phyloP scores from a whole-genome alignment of 352 stramenopile species.

The Phytophthora nicotianae region DNA sequence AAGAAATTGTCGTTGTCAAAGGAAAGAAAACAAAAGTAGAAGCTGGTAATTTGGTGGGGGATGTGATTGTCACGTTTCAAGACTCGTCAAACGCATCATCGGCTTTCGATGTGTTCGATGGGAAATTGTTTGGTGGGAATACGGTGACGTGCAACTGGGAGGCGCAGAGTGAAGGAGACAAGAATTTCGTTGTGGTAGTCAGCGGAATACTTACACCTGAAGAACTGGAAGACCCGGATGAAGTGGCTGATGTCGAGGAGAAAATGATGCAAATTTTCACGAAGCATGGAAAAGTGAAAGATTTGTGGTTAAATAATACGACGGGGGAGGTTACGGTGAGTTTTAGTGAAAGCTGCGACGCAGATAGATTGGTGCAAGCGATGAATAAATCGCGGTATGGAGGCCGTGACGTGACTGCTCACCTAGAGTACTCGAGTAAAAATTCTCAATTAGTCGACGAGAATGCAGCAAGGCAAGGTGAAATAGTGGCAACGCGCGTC shows the following conservation, averaged over 20 bases:
- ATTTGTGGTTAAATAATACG: slow-evolving; percentile 14
- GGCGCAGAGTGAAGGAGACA: not conserved
- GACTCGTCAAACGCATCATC: slow-evolving; percentile 8
- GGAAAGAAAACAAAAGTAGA: no score
- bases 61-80: slow-evolving; percentile 32
- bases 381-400: slow-evolving; percentile 46
- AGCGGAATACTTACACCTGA: slow-evolving; percentile 25
- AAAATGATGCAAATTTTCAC: slow-evolving; percentile 36
- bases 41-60: slow-evolving; percentile 2
- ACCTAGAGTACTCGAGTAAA: not conserved
- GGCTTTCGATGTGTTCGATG: slow-evolving; percentile 28
- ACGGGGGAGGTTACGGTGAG: slow-evolving; percentile 23
- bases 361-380: slow-evolving; percentile 14
- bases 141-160: slow-evolving; percentile 26
- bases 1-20: slow-evolving; percentile 25
- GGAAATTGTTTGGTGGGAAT: slow-evolving; percentile 43
- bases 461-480: not conserved
- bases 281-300: slow-evolving; percentile 21
- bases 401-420: slow-evolving; percentile 27
- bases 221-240: slow-evolving; percentile 51
- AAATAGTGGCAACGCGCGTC: slow-evolving; percentile 5
- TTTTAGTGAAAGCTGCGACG: slow-evolving; percentile 21
- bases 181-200: slow-evolving; percentile 4
- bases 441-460: not conserved
- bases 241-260: slow-evolving; percentile 40